phyloP scores from a whole-genome alignment of 2,329 filamentous ascomycete genomes.

The Dryadomyces sulphureus region DNA sequence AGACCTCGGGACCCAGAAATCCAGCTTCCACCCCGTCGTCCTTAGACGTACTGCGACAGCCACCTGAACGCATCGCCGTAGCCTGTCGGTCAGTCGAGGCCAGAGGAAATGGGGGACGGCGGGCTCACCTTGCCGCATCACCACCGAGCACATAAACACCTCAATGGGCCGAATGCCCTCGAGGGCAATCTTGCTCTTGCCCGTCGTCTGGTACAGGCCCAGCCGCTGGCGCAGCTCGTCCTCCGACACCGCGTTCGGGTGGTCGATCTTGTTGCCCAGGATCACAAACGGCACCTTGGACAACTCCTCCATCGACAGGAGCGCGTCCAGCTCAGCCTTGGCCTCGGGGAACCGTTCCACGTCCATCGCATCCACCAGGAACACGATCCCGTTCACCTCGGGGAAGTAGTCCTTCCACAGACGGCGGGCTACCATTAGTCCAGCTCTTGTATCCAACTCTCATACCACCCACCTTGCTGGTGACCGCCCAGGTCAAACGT shows the following conservation, averaged over 20 bases:
- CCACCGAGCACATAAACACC: conserved; percentile 98
- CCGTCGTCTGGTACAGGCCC: conserved; percentile 89
- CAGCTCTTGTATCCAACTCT: not conserved
- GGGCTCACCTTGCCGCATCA: conserved; percentile 77
- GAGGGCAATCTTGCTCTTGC: conserved; percentile 79
- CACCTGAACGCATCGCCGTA: conserved; percentile 86
- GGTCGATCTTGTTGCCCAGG: conserved; percentile 98
- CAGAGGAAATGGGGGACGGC: not conserved
- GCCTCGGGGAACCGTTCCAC: conserved; percentile 86
- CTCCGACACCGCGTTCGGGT: conserved; percentile 88
- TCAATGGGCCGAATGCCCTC: conserved; percentile 92
- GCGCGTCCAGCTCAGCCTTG: conserved; percentile 91
- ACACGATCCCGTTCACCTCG: conserved; percentile 91
- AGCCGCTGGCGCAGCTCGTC: conserved; percentile 87
- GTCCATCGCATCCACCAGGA: conserved; percentile 95
- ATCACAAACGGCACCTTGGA: conserved; percentile 91
- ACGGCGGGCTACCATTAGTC: conserved; percentile 50
- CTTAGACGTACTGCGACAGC: conserved; percentile 80
- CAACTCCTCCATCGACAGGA: conserved; percentile 93
- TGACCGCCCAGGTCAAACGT: conserved; percentile 90
- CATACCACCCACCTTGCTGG: conserved; percentile 56
- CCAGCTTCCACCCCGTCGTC: too few relatives aligned
- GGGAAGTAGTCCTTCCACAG: conserved; percentile 97
- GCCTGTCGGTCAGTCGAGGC: conserved; percentile 26
- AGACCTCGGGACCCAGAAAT: too few relatives aligned